These are phyloP conservation scores for Teratosphaeriaceae sp. DNA, from an alignment of 2,329 filamentous ascomycete species.

Conservation along the genomic window DNA sequence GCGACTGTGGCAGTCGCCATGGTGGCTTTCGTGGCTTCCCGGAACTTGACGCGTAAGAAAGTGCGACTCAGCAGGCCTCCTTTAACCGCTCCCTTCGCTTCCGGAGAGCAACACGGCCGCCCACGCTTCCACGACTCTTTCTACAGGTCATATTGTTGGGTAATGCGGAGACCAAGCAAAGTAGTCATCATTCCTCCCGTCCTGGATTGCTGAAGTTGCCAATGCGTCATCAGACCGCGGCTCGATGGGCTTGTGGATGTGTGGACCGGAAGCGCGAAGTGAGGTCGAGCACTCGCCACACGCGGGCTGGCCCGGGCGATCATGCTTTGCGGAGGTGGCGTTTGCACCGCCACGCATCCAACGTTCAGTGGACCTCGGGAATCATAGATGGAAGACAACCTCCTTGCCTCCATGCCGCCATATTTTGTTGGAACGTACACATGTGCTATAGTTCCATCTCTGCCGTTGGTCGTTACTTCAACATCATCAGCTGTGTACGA, in stretches of 20 bases:
- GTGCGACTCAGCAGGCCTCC: slow-evolving; percentile 2
- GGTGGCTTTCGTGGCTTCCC: neutral
- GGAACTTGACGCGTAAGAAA: neutral
- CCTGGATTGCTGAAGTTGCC: neutral
- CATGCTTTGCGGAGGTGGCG: too few species aligned
- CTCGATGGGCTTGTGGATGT: neutral
- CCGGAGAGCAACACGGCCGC: neutral
- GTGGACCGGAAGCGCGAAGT: neutral
- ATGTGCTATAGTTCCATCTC: too few species aligned
- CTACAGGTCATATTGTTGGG: neutral
- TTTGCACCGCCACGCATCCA: too few species aligned
- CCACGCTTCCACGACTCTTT: slow-evolving; percentile 1
- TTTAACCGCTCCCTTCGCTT: neutral
- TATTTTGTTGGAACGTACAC: too few species aligned
- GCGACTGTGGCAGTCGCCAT: neutral
- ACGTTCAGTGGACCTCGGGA: too few species aligned
- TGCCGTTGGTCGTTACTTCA: too few species aligned
- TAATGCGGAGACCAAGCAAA: neutral
- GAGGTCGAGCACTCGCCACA: neutral
- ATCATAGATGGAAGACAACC: too few species aligned
- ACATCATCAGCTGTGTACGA: too few species aligned
- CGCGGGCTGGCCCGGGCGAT: too few species aligned
- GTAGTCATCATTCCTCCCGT: too few species aligned
- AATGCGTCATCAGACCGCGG: neutral
- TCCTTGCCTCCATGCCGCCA: too few species aligned